Percentiles rank a stretch among this genome's conserved stretches.
phyloP scores from a whole-genome alignment of 1,284 basidiomycete genomes.

The Thelephora terrestris region DNA sequence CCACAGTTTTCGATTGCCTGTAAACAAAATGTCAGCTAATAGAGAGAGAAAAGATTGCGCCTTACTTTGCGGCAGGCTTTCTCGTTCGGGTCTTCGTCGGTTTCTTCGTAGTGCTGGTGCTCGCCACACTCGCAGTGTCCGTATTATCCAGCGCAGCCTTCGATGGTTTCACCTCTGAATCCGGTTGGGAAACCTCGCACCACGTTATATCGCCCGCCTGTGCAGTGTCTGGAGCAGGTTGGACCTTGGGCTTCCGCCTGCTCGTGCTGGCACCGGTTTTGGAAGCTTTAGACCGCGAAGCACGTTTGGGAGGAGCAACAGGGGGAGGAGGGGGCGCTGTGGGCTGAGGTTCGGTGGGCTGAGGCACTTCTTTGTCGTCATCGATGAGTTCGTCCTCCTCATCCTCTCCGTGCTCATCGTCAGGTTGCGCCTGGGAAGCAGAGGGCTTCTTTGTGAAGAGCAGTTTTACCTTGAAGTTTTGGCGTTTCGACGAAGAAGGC shows the following conservation, averaged over 20 bases:
- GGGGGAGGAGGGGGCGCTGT: slow-evolving; percentile 22
- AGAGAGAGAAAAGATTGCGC: slow-evolving; percentile 2
- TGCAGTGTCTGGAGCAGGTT: slow-evolving; percentile 7
- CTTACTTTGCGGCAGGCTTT: slow-evolving; percentile 32
- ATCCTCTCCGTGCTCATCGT: slow-evolving; percentile 19
- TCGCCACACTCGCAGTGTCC: slow-evolving; percentile 16
- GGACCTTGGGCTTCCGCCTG: background rate
- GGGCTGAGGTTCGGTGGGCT: slow-evolving; percentile 44
- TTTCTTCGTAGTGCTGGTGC: slow-evolving; percentile 26
- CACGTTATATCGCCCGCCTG: slow-evolving; percentile 8
- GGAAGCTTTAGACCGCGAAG: background rate
- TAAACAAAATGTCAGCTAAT: background rate
- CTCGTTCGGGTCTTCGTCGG: slow-evolving; percentile 23
- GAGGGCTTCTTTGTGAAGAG: slow-evolving; percentile 31
- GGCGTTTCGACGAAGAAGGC: slow-evolving; percentile 22
- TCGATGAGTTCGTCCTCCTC: slow-evolving; percentile 48
- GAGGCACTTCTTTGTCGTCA: slow-evolving; percentile 53
- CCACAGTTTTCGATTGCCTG: slow-evolving; percentile 14
- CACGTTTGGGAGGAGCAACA: slow-evolving; percentile 7
- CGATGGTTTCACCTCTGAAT: slow-evolving; percentile 9
- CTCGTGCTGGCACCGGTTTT: background rate
- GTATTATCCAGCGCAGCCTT: slow-evolving; percentile 11
- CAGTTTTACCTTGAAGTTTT: slow-evolving; percentile 42
- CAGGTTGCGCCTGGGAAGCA: slow-evolving; percentile 22
- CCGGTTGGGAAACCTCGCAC: slow-evolving; percentile 14